Conservation (phyloP, 768 basidiomycete genomes). For the Amanita inopinata region DNA sequence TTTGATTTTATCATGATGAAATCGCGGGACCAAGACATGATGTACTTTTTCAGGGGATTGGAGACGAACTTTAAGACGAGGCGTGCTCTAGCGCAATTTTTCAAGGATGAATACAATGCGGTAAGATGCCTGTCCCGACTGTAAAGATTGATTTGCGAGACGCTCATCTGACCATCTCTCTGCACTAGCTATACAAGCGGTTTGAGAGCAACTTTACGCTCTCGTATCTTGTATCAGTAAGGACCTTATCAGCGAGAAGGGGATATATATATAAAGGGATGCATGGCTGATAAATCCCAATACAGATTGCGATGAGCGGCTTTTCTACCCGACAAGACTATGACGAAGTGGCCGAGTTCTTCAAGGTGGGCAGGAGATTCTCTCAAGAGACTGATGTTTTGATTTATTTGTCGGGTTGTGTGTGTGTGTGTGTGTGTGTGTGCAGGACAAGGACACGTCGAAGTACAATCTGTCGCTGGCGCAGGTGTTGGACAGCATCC, state of each 20-base stretch:
- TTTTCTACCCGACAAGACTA: constrained; percentile 66
- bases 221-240: constrained; percentile 41
- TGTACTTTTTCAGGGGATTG: constrained; percentile 55
- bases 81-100: constrained; percentile 45
- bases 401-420: no score
- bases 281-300: no score
- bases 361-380: constrained; percentile 41
- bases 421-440: no score
- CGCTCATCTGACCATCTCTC: no score
- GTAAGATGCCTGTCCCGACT: constrained; percentile 28
- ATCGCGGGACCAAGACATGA: constrained; percentile 50
- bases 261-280: no score
- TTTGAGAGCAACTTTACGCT: constrained; percentile 65
- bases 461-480: constrained; percentile 56
- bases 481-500: constrained; percentile 62
- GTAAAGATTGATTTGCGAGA: constrained; percentile 1
- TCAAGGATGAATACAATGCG: constrained; percentile 58
- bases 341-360: constrained; percentile 56
- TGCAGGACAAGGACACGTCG: constrained; percentile 55
- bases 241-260: no score
- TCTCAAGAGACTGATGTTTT: constrained; percentile 14
- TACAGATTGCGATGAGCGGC: constrained; percentile 27
- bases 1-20: constrained; percentile 48
- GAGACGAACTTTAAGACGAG: constrained; percentile 45
- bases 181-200: constrained; percentile 46